phyloP scores from a whole-genome alignment of 495 filamentous ascomycete genomes.

The Lepidopterella palustris region DNA sequence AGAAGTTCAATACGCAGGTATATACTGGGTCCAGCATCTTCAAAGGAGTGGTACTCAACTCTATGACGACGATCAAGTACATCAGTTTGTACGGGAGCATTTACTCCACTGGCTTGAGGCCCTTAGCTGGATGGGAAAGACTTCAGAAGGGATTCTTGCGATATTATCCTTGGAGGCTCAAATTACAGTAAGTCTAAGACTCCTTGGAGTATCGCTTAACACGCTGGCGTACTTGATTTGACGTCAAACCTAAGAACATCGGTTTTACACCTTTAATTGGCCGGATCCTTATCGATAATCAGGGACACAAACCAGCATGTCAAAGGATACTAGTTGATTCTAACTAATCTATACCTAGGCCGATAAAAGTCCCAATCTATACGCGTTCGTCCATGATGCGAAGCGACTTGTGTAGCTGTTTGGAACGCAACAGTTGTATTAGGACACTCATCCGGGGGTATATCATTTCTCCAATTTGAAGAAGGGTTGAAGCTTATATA shows the following conservation, averaged over 20 bases:
- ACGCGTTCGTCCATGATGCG: conserved; percentile 32
- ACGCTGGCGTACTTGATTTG: too few species aligned
- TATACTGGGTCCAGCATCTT: conserved; percentile 7
- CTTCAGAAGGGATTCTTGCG: conserved; percentile 10
- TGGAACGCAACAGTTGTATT: neutral
- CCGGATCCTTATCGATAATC: too few species aligned
- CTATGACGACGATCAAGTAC: conserved; percentile 18
- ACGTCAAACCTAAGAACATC: too few species aligned
- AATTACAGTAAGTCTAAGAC: neutral
- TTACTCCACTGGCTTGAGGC: conserved; percentile 46
- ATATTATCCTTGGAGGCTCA: conserved; percentile 2
- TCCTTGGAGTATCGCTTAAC: conserved; percentile 4
- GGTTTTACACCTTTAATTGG: too few species aligned
- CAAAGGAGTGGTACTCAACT: conserved; percentile 1
- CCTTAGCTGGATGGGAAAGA: conserved; percentile 34
- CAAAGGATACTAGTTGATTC: neutral
- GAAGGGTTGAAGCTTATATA: neutral
- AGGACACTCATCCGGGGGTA: neutral
- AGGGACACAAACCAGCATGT: too few species aligned
- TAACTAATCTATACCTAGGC: neutral
- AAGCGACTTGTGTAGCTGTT: neutral
- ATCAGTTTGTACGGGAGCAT: conserved; percentile 39
- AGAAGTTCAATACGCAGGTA: conserved; percentile 3
- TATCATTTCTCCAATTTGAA: neutral
- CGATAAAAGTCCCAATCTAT: neutral